Percentiles rank a stretch among this genome's conserved stretches.
Evolutionary conservation across 2,329 filamentous ascomycete genomes (phyloP).

Genomic region (Cyclaneusma minus): DNA sequence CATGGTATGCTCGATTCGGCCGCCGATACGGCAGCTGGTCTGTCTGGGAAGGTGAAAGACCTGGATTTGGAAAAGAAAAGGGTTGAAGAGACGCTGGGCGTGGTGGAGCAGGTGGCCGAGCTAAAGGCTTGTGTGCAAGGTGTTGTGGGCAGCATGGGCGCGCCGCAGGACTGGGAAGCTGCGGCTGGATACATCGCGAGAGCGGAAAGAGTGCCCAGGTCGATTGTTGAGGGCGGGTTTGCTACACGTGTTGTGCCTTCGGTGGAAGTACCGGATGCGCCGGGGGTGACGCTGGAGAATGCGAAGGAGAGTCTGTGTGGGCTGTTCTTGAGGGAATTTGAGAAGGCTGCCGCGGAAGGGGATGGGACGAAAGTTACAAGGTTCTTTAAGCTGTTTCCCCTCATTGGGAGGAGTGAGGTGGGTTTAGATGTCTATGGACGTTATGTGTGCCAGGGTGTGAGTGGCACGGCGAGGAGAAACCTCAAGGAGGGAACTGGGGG

Average conservation of each 20-base stretch:
- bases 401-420: constrained; percentile 78
- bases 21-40: constrained; percentile 67
- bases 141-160: constrained; percentile 90
- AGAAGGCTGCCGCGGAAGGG: constrained; percentile 74
- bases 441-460: constrained; percentile 93
- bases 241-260: constrained; percentile 88
- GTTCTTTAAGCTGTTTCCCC: constrained; percentile 95
- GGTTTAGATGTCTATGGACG: constrained; percentile 88
- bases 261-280: constrained; percentile 85
- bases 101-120: constrained; percentile 93
- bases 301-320: constrained; percentile 82
- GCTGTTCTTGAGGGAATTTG: constrained; percentile 86
- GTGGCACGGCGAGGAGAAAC: constrained; percentile 64
- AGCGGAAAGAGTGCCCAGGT: constrained; percentile 63
- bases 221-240: constrained; percentile 72
- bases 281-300: constrained; percentile 70
- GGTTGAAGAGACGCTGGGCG: constrained; percentile 76
- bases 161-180: constrained; percentile 96
- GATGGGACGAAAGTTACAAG: constrained; percentile 82
- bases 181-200: constrained; percentile 80
- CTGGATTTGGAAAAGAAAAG: constrained; percentile 84
- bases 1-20: constrained; percentile 83
- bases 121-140: constrained; percentile 93
- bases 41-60: constrained; percentile 73
- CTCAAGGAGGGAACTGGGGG: constrained; percentile 52